Percentiles rank a stretch among this genome's conserved stretches.
Conservation (phyloP, 495 filamentous ascomycete species). For the Daldinia bambusicola region DNA sequence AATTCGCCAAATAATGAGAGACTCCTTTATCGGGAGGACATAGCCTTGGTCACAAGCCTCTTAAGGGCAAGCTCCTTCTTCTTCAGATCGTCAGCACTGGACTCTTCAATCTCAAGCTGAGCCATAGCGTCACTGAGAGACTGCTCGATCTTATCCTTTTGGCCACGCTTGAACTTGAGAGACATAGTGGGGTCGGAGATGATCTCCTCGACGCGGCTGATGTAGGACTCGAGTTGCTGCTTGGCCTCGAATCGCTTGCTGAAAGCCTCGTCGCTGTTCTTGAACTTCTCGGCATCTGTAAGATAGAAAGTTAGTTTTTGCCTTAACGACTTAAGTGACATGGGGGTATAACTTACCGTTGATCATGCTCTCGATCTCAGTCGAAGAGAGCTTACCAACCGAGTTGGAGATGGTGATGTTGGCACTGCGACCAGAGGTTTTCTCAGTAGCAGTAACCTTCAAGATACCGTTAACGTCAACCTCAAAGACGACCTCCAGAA, state of each 20-base stretch:
- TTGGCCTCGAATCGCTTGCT: slow-evolving; percentile 98
- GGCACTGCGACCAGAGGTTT: slow-evolving; percentile 95
- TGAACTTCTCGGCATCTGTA: slow-evolving; percentile 96
- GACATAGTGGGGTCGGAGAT: slow-evolving; percentile 95
- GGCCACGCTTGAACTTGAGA: slow-evolving; percentile 96
- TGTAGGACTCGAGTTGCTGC: slow-evolving; percentile 99
- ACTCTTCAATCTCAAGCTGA: slow-evolving; percentile 68
- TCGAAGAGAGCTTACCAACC: slow-evolving; percentile 94
- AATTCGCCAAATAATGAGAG: slow-evolving; percentile 45
- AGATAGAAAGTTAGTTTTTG: slow-evolving; percentile 34
- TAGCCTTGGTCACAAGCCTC: slow-evolving; percentile 96
- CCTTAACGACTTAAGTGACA: not conserved
- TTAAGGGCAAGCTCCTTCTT: slow-evolving; percentile 99
- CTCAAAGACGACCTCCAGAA: slow-evolving; percentile 98
- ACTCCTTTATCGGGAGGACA: slow-evolving; percentile 79
- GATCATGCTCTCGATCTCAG: slow-evolving; percentile 98
- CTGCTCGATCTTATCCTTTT: slow-evolving; percentile 99
- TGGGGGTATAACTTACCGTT: slow-evolving; percentile 65
- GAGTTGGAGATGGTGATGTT: slow-evolving; percentile 99
- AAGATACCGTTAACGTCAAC: slow-evolving; percentile 99
- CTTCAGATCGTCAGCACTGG: slow-evolving; percentile 92
- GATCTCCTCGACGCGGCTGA: slow-evolving; percentile 98
- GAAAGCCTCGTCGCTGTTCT: slow-evolving; percentile 96
- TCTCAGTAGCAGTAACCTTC: slow-evolving; percentile 99
- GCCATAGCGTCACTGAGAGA: slow-evolving; percentile 67